Evolutionary conservation across 2,329 filamentous ascomycete species (phyloP).

Genomic region (Sarocladium strictum): DNA sequence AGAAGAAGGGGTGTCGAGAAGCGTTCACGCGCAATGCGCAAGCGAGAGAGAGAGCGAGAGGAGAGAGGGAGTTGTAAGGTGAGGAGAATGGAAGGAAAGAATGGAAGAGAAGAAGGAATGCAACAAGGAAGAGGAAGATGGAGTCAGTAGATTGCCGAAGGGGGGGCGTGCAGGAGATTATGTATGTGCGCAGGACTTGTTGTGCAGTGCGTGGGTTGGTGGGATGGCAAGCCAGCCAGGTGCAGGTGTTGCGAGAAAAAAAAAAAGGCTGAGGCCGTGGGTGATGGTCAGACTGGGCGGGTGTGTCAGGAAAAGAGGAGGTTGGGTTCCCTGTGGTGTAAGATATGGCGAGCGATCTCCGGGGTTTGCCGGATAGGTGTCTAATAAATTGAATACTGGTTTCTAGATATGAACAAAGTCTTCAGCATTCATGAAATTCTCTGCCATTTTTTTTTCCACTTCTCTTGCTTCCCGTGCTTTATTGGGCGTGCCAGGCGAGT

Average conservation of each 20-base stretch:
- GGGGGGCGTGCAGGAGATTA: slow-evolving; percentile 1
- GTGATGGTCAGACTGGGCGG: slow-evolving; percentile 5
- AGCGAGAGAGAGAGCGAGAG: background rate
- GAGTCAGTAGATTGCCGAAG: background rate
- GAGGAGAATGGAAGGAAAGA: background rate
- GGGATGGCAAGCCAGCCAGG: background rate
- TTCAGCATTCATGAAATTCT: background rate
- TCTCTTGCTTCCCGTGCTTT: background rate
- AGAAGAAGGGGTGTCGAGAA: background rate
- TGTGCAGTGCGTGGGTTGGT: background rate
- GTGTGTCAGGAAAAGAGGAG: background rate
- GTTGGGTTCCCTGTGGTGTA: background rate
- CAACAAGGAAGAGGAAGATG: background rate
- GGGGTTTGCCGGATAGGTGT: too few relatives aligned
- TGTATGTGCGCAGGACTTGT: background rate
- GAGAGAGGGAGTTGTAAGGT: background rate
- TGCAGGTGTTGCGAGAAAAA: background rate
- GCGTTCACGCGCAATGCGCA: background rate
- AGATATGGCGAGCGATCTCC: background rate
- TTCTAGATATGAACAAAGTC: background rate
- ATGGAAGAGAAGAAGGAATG: background rate
- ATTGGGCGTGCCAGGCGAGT: too few relatives aligned
- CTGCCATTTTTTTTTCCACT: background rate
- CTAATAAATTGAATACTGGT: background rate
- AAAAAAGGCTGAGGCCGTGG: background rate